A percentile compares a stretch with the other conserved stretches of the same genome.
Evolutionary conservation across 2,329 filamentous ascomycete species (phyloP).

Genomic region (Colletotrichum theobromicola): DNA sequence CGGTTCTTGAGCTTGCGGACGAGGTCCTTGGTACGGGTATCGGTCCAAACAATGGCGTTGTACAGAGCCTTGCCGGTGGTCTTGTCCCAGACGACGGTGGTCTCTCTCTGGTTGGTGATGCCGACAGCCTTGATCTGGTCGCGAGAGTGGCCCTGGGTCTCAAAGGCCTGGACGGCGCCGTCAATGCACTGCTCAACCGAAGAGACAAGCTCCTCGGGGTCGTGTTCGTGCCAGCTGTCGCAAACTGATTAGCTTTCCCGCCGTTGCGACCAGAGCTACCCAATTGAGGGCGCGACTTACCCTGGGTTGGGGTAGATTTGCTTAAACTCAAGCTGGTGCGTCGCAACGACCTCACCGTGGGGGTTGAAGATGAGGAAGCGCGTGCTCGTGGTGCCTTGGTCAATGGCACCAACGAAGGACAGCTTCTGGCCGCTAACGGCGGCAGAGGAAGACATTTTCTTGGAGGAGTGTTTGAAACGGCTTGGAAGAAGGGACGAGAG

Average conservation of each 20-base stretch:
- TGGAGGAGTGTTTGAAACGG: conserved; percentile 23
- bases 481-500: conserved; percentile 27
- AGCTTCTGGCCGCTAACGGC: conserved; percentile 34
- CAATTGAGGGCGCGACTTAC: conserved; percentile 48
- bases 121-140: conserved; percentile 77
- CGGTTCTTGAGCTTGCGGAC: conserved; percentile 75
- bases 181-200: conserved; percentile 81
- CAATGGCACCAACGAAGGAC: conserved; percentile 75
- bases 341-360: conserved; percentile 70
- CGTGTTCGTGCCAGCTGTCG: conserved; percentile 82
- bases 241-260: not conserved
- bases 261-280: not conserved
- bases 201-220: conserved; percentile 74
- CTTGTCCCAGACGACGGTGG: conserved; percentile 80
- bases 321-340: conserved; percentile 77
- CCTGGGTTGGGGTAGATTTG: conserved; percentile 79
- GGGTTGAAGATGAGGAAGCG: conserved; percentile 81
- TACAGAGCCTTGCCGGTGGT: conserved; percentile 78
- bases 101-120: conserved; percentile 86
- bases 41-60: conserved; percentile 86
- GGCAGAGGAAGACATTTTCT: conserved; percentile 35
- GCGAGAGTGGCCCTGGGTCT: conserved; percentile 68
- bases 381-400: conserved; percentile 81
- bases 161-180: conserved; percentile 71
- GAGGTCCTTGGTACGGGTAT: conserved; percentile 75